Evolutionary conservation across 768 basidiomycete genomes (phyloP).

Genomic region (Phanerochaete carnosa): DNA sequence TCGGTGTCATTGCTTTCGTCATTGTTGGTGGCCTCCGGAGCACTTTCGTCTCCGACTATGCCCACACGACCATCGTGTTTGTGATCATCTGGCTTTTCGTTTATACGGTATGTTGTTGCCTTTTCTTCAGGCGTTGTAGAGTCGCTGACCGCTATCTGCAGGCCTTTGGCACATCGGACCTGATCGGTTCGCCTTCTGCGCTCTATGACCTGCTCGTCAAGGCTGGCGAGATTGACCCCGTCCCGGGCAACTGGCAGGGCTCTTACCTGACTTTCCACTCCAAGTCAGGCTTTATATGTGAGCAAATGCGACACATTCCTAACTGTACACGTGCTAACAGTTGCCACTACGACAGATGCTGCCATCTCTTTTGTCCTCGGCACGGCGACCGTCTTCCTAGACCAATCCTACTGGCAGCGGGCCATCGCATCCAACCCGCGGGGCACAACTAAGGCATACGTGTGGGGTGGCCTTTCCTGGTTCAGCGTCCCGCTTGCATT

Average conservation of each 20-base stretch:
- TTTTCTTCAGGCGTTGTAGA: constrained; percentile 21
- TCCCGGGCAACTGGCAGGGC: constrained; percentile 45
- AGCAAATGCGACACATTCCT: neutral
- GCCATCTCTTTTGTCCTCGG: constrained; percentile 20
- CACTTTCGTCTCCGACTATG: constrained; percentile 28
- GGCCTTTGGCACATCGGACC: neutral
- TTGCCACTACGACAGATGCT: neutral
- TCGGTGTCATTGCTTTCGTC: constrained; percentile 29
- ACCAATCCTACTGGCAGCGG: constrained; percentile 6
- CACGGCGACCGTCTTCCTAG: constrained; percentile 20
- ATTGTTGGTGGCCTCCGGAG: constrained; percentile 28
- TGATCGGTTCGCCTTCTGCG: constrained; percentile 20
- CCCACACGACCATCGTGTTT: constrained; percentile 26
- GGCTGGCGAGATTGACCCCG: constrained; percentile 43
- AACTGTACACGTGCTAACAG: neutral
- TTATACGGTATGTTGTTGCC: constrained; percentile 27
- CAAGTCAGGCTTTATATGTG: constrained; percentile 20
- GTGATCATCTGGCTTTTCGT: constrained; percentile 27
- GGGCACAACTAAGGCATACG: constrained; percentile 51
- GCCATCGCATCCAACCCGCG: constrained; percentile 50
- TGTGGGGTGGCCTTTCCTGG: constrained; percentile 59
- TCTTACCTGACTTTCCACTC: constrained; percentile 59
- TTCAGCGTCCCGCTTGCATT: constrained; percentile 42
- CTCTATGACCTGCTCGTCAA: constrained; percentile 46
- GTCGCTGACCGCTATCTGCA: neutral